Evolutionary conservation across 176 grass and related monocot genomes (phyloP).

Genomic region (Eragrostis nindensis): DNA sequence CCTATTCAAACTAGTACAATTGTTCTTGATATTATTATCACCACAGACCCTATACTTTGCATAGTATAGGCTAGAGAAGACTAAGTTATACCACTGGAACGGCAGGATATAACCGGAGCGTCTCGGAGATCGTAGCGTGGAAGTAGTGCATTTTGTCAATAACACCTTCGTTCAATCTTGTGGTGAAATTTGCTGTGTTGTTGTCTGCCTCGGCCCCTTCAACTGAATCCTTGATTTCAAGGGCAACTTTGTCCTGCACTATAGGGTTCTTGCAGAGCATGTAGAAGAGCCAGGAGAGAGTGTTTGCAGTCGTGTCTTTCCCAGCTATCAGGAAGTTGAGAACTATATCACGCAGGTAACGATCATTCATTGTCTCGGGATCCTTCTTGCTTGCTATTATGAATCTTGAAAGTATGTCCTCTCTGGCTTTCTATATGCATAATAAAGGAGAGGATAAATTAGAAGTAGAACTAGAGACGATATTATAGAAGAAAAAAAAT

Average conservation of each 20-base stretch:
- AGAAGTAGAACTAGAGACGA: not conserved
- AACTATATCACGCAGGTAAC: constrained; percentile 79
- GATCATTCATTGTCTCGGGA: constrained; percentile 45
- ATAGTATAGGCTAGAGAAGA: not conserved
- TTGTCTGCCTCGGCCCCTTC: constrained; percentile 22
- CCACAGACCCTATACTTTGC: constrained; percentile 17
- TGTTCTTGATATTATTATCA: constrained; percentile 1
- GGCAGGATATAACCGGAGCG: constrained; percentile 70
- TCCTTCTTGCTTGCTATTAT: constrained; percentile 56
- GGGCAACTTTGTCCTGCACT: constrained; percentile 62
- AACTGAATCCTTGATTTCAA: constrained; percentile 50
- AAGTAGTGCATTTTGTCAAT: constrained; percentile 73
- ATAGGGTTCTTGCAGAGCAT: constrained; percentile 73
- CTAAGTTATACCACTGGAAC: constrained; percentile 61
- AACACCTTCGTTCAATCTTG: constrained; percentile 44
- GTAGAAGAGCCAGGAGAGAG: constrained; percentile 80
- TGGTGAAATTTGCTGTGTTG: constrained; percentile 25
- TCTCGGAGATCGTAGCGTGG: constrained; percentile 57
- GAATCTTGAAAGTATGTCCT: constrained; percentile 86
- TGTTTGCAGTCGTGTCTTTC: constrained; percentile 70
- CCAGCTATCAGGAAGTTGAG: constrained; percentile 77
- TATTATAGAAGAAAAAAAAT: not conserved
- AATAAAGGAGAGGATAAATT: constrained; percentile 17
- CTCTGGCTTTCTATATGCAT: constrained; percentile 46
- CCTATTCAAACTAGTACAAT: not conserved